Conservation (phyloP, 1,284 basidiomycete species). For the Austroboletus olivaceoglutinosus region DNA sequence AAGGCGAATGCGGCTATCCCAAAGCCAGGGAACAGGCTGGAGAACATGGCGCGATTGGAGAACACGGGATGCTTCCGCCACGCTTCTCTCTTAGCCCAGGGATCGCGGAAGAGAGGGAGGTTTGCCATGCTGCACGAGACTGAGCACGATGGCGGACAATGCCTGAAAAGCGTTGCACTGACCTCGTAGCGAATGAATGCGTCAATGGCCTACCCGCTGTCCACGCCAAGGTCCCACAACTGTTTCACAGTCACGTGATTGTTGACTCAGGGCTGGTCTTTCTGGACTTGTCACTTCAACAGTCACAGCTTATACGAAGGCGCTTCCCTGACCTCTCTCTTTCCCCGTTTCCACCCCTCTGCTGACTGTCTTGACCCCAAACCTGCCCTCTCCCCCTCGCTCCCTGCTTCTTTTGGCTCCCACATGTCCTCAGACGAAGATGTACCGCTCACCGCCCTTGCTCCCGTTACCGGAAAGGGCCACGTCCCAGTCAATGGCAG, state of each 20-base stretch:
- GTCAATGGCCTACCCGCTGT: not conserved
- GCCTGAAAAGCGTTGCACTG: conserved; percentile 5
- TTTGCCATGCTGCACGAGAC: conserved; percentile 47
- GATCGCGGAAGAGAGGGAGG: conserved; percentile 80
- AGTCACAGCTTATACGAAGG: conserved; percentile 22
- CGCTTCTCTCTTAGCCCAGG: conserved; percentile 92
- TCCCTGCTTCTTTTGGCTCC: conserved; percentile 25
- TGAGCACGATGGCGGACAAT: conserved; percentile 6
- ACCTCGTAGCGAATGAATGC: conserved; percentile 17
- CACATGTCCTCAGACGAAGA: conserved; percentile 66
- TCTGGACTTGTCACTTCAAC: conserved; percentile 47
- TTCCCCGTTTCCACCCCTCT: conserved; percentile 22
- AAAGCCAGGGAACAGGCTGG: conserved; percentile 88
- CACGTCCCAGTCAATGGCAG: conserved; percentile 46
- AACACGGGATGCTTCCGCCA: conserved; percentile 92
- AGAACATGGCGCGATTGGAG: conserved; percentile 80
- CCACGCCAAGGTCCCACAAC: not conserved
- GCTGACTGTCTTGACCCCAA: conserved; percentile 1
- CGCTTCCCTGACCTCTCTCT: conserved; percentile 20
- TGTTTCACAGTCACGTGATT: conserved; percentile 24
- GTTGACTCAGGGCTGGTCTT: conserved; percentile 56
- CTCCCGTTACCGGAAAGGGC: conserved; percentile 36
- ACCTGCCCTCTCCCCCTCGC: not conserved
- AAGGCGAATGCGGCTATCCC: conserved; percentile 90
- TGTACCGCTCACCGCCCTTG: conserved; percentile 53